Evolutionary conservation across 345 rosid species (phyloP).

Genomic region (Bruguiera parviflora): DNA sequence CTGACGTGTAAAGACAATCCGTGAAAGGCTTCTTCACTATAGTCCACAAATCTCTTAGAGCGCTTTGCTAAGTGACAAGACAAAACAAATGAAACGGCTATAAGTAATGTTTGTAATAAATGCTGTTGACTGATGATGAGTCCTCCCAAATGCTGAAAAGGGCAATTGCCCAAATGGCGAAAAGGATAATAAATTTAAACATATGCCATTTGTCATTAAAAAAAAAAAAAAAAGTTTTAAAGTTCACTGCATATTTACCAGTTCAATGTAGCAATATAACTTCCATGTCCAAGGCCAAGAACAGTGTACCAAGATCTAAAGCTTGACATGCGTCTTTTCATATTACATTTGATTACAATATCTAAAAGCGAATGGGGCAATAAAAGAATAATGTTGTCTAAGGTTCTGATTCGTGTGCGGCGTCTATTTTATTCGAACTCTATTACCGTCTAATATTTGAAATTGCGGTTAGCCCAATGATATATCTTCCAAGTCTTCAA

Average conservation of each 20-base stretch:
- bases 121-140: too few relatives aligned
- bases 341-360: background rate
- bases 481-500: too few relatives aligned
- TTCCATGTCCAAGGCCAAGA: slow-evolving; percentile 2
- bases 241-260: background rate
- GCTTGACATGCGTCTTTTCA: slow-evolving; percentile 11
- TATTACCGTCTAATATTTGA: background rate
- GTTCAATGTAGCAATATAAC: slow-evolving; percentile 1
- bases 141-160: too few relatives aligned
- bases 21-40: slow-evolving; percentile 10
- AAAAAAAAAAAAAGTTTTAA: background rate
- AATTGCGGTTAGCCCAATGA: too few relatives aligned
- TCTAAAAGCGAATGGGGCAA: background rate
- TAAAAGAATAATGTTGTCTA: background rate
- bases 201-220: too few relatives aligned
- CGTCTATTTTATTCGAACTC: background rate
- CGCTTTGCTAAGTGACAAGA: too few relatives aligned
- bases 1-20: slow-evolving; percentile 12
- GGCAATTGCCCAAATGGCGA: too few relatives aligned
- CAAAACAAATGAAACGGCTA: too few relatives aligned
- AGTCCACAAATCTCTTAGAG: slow-evolving; percentile 12
- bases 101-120: too few relatives aligned
- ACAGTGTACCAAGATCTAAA: slow-evolving; percentile 21
- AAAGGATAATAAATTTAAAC: too few relatives aligned
- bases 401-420: background rate